A percentile compares a stretch with the other conserved stretches of the same genome.
Evolutionary conservation across 1,284 basidiomycete species (phyloP).

Genomic region (Cutaneotrichosporon dermatis): DNA sequence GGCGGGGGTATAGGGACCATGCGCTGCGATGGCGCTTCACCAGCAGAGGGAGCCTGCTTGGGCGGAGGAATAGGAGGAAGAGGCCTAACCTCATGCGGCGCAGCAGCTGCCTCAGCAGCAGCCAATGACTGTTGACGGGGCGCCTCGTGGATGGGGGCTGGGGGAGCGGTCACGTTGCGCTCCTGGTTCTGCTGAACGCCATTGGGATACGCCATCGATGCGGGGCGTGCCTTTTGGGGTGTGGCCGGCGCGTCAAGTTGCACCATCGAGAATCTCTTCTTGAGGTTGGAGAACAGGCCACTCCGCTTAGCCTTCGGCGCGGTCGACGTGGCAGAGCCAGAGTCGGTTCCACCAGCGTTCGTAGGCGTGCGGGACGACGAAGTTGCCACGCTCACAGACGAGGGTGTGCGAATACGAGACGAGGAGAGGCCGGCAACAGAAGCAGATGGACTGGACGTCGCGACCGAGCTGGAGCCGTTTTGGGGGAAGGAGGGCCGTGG

Average conservation of each 20-base stretch:
- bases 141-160: neutral
- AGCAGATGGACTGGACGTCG: neutral
- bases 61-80: neutral
- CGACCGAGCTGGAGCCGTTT: neutral
- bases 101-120: neutral
- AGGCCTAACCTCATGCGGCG: neutral
- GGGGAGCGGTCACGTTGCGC: neutral
- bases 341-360: neutral
- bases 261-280: constrained; percentile 20
- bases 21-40: neutral
- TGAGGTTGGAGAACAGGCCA: constrained; percentile 14
- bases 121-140: neutral
- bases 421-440: neutral
- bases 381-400: neutral
- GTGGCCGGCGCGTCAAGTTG: constrained; percentile 1
- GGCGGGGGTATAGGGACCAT: constrained; percentile 6
- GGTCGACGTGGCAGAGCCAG: constrained; percentile 1
- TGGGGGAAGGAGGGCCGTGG: too few species aligned
- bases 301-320: constrained; percentile 8
- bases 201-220: neutral
- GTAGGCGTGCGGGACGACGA: neutral
- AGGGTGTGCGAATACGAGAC: neutral
- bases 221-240: constrained; percentile 3
- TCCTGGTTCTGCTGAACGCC: neutral
- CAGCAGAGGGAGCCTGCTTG: neutral